Evolutionary conservation across 2,329 filamentous ascomycete genomes (phyloP).

Genomic region (Tolypocladium ovalisporum): DNA sequence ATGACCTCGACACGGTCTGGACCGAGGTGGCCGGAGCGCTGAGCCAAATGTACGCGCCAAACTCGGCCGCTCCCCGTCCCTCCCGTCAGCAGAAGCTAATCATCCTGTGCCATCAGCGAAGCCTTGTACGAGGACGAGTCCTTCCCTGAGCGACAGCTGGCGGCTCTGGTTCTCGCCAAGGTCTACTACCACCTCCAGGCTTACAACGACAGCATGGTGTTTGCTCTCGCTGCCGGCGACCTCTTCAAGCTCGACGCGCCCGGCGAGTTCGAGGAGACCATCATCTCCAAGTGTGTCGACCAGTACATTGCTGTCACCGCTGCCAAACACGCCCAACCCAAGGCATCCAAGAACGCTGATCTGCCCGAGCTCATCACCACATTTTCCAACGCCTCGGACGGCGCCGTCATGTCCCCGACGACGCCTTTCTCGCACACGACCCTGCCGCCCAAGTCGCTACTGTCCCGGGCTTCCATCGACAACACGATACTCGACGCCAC

Average conservation of each 20-base stretch:
- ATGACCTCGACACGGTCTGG: slow-evolving; percentile 95
- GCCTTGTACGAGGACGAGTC: slow-evolving; percentile 92
- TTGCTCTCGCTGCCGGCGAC: slow-evolving; percentile 88
- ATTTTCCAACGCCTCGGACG: slow-evolving; percentile 61
- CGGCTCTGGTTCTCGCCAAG: slow-evolving; percentile 89
- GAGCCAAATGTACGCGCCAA: slow-evolving; percentile 66
- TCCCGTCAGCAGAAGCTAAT: slow-evolving; percentile 5
- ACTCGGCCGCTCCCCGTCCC: neutral
- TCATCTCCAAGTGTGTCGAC: slow-evolving; percentile 96
- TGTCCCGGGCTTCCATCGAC: slow-evolving; percentile 69
- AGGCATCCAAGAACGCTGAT: slow-evolving; percentile 30
- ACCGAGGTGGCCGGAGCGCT: slow-evolving; percentile 90
- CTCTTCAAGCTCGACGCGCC: slow-evolving; percentile 86
- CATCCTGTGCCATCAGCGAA: slow-evolving; percentile 49
- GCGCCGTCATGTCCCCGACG: slow-evolving; percentile 71
- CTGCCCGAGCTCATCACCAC: slow-evolving; percentile 67
- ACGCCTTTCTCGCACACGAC: slow-evolving; percentile 93
- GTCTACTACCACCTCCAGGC: slow-evolving; percentile 98
- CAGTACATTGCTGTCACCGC: slow-evolving; percentile 78
- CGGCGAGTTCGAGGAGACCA: slow-evolving; percentile 96
- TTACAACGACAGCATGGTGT: slow-evolving; percentile 99
- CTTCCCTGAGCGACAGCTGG: slow-evolving; percentile 88
- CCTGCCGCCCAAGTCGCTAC: slow-evolving; percentile 83
- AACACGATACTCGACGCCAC: slow-evolving; percentile 50
- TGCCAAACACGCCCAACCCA: slow-evolving; percentile 36